phyloP scores from a whole-genome alignment of 768 basidiomycete species.

The Leccinellum luteum region DNA sequence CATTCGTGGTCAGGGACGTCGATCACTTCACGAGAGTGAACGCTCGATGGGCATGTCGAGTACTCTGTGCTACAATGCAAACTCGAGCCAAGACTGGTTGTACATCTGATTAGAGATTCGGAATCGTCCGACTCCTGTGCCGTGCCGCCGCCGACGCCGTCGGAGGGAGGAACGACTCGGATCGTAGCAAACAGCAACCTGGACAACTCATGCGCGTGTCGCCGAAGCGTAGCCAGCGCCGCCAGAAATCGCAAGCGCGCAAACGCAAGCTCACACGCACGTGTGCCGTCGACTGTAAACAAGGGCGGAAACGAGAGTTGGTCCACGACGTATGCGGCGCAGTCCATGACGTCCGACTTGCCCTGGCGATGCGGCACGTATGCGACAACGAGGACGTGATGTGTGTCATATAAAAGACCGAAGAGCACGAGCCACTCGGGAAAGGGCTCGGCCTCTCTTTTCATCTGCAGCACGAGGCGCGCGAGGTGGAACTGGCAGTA shows the following conservation, averaged over 20 bases:
- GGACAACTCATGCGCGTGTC: constrained; percentile 17
- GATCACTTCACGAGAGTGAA: background rate
- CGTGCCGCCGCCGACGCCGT: background rate
- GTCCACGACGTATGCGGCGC: constrained; percentile 21
- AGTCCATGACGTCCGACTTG: constrained; percentile 6
- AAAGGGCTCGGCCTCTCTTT: constrained; percentile 1
- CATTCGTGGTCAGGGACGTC: background rate
- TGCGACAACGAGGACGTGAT: constrained; percentile 19
- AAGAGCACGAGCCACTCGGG: constrained; percentile 29
- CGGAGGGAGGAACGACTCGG: background rate
- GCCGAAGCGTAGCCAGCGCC: constrained; percentile 19
- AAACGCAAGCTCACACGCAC: constrained; percentile 9
- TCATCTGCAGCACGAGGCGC: constrained; percentile 10
- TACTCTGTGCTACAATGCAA: constrained; percentile 17
- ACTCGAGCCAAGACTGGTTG: constrained; percentile 6
- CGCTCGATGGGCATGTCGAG: constrained; percentile 24
- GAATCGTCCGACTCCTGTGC: background rate
- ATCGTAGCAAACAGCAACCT: constrained; percentile 11
- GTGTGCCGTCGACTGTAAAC: background rate
- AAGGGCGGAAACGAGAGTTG: constrained; percentile 12
- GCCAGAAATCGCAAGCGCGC: constrained; percentile 19
- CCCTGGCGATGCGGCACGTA: constrained; percentile 15
- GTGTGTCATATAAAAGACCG: constrained; percentile 20
- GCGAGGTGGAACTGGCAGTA: constrained; percentile 11
- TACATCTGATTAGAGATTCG: background rate